Conservation (phyloP, 2,329 filamentous ascomycete genomes). For the Gaeumannomyces tritici region DNA sequence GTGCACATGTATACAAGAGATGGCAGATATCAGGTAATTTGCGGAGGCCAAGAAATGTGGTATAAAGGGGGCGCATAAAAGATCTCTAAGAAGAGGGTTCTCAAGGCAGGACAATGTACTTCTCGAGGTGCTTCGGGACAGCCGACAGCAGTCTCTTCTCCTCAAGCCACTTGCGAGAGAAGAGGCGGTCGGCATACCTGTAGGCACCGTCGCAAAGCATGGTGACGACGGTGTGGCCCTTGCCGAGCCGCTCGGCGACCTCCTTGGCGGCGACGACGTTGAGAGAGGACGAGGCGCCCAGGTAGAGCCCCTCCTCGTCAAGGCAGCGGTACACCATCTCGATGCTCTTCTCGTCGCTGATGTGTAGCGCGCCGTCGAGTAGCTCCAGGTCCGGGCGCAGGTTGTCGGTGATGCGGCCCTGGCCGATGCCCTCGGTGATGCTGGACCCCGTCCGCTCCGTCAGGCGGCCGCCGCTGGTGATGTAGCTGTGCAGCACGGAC, state of each 20-base stretch:
- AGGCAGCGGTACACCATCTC: conserved; percentile 96
- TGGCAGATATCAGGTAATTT: not conserved
- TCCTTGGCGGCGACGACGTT: conserved; percentile 96
- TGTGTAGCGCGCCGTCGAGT: conserved; percentile 74
- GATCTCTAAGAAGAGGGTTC: not conserved
- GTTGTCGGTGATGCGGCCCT: conserved; percentile 95
- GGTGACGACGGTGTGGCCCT: conserved; percentile 85
- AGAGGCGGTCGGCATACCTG: conserved; percentile 86
- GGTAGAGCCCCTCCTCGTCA: conserved; percentile 90
- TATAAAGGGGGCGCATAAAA: not conserved
- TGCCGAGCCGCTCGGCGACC: conserved; percentile 81
- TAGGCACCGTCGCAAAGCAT: conserved; percentile 96
- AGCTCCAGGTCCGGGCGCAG: conserved; percentile 74
- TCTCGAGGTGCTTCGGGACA: conserved; percentile 76
- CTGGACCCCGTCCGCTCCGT: conserved; percentile 73
- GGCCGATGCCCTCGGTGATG: conserved; percentile 96
- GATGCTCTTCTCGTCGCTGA: conserved; percentile 88
- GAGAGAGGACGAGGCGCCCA: conserved; percentile 85
- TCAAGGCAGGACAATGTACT: conserved; percentile 80
- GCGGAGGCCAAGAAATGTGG: not conserved
- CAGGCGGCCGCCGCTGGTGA: conserved; percentile 74
- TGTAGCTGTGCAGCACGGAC: conserved; percentile 86
- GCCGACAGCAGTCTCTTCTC: conserved; percentile 74
- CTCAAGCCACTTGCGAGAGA: conserved; percentile 83
- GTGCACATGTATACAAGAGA: not conserved